Evolutionary conservation across 1,139 yeast genomes (phyloP), one percentile per base, ranked within the genome.

Genomic region (Trichomonascaceae sp.): DNA sequence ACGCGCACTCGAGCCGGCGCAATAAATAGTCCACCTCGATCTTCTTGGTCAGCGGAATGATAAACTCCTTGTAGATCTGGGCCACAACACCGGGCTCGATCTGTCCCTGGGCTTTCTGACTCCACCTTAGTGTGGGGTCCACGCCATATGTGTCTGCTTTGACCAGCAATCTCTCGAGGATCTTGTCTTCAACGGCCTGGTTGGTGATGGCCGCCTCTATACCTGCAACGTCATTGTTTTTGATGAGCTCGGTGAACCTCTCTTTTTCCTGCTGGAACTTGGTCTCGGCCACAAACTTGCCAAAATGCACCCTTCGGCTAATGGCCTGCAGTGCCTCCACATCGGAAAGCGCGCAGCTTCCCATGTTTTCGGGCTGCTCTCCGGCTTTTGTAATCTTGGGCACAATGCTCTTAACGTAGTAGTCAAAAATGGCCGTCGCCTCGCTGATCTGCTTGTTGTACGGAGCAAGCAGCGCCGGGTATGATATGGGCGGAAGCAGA

Each of bases 281-380:
- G 28, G 94, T 79, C 54, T 89, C 98, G 4, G 98, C 98, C 4
- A 89, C 98, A 62, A 89, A 89, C 57, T 80, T 82, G 34, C 97
- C 98, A 59, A 89, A 89, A 59, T 89, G 98, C 45, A 89, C 84
- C 52, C 98, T 71, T 49, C 98, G 69, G n/a, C 94, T 80, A 32
- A 89, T 61, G 4, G 94, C 76, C 56, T 87, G 96, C 43, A 89
- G 65, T 45, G 81, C 73, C 45, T 80, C 93, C 39, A 89, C 79
- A 52, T 89, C 98, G 44, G 84, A 67, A 27, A 74, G 64, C 1
- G 93, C 78, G 28, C 92, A 84, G 17, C 93, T 78, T 0, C 98
- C 98, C 41, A 74, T 66, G 55, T 87, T 89, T 51, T 87, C 96
- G 33, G 67, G 62, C 50, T 84, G 93, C 39, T 82, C 92, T 8